phyloP scores from a whole-genome alignment of 345 rosid genomes.

The Gossypium anomalum region DNA sequence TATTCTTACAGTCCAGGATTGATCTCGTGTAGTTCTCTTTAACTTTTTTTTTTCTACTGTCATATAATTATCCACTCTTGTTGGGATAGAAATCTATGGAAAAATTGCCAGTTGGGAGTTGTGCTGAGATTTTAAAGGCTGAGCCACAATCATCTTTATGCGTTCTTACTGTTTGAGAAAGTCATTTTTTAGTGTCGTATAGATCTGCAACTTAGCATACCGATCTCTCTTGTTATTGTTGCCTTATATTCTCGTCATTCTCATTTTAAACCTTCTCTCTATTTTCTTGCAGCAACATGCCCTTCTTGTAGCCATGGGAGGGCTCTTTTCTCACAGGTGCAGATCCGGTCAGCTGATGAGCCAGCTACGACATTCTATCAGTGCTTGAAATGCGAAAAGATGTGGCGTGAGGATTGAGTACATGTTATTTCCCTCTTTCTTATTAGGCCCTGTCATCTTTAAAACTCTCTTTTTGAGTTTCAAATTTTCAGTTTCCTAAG shows the following conservation, averaged over 20 bases:
- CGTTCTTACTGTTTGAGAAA: not conserved
- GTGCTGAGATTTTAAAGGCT: not conserved
- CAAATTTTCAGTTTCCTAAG: not conserved
- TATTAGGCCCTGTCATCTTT: not conserved
- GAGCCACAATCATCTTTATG: not conserved
- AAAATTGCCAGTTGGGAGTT: not conserved
- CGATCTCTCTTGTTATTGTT: not conserved
- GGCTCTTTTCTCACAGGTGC: constrained; percentile 50
- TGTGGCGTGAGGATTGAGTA: constrained; percentile 20
- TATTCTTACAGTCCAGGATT: not conserved
- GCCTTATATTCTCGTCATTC: not conserved
- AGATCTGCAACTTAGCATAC: not conserved
- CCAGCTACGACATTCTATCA: constrained; percentile 59
- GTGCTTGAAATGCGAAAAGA: constrained; percentile 42
- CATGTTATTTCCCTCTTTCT: not conserved
- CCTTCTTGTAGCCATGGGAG: constrained; percentile 50
- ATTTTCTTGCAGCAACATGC: constrained; percentile 44
- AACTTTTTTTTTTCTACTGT: not conserved
- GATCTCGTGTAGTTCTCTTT: not conserved
- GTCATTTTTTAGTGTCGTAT: not conserved
- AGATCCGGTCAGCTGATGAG: constrained; percentile 67
- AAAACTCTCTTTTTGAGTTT: not conserved
- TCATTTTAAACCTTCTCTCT: not conserved
- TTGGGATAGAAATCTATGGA: not conserved
- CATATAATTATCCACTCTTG: not conserved